Evolutionary conservation across 768 basidiomycete species (phyloP), one percentile per base, ranked within the genome.

Genomic region (Tricholoma sp.): DNA sequence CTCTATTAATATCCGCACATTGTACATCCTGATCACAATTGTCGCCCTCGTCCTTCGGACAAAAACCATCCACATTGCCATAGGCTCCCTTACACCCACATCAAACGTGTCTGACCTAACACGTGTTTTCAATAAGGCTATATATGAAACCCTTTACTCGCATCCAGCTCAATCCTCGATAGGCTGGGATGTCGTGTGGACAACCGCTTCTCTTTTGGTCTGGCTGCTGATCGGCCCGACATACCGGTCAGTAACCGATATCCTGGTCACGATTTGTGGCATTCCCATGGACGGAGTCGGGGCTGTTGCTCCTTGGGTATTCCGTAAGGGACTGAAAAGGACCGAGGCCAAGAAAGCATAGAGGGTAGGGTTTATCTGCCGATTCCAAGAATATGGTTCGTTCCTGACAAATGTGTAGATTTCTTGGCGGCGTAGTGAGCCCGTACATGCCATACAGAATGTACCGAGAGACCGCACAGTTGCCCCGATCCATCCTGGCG

Each of bases 111-210:
- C 9, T 59, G 64, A 39, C 65, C 76, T 49, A 61, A 71, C 14
- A 19, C 29, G 2, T 29, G 10, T 45, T 45, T 61, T 63, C 18
- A 24, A 50, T 8, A 19, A 6, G 9, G 65, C 60, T 11, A 71
- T 71, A 16, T 77, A 74, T 75, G 60, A 59, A 0, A 70, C 69
- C 21, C 72, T 84, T 9, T 66, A 79, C 53, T 69, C 73, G 1
- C 81, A 86, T 64, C 83, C 85, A 1, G 85, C 85, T 4, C 83
- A 85, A 65, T 74, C 81, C 1, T 83, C 81, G 10, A 85, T 88
- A 34, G 81, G 83, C 5, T 83, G 82, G 78, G 85, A 88, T 53
- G 77, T 84, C 9, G 63, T 86, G 6, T 86, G 84, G 82, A 80
- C 82, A 12, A 76, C 66, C 18, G 32, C 70, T 1, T 79, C 78